Conservation (phyloP, 345 rosid genomes). For the Theobroma cacao region DNA sequence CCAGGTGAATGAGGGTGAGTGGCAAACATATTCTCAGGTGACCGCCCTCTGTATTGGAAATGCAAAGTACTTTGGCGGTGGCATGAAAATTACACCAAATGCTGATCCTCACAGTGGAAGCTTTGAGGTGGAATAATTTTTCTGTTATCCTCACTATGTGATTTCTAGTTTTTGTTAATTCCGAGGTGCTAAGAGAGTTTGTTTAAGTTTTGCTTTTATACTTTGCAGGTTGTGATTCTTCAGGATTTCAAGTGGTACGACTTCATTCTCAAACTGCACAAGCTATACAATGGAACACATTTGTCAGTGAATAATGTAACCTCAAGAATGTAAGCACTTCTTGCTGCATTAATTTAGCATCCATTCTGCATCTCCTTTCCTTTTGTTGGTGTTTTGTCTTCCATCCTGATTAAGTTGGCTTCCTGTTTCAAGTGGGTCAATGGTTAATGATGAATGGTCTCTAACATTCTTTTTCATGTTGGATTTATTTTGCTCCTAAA, state of each 20-base stretch:
- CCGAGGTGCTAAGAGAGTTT: background rate
- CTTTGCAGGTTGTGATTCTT: constrained; percentile 78
- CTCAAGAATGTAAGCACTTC: constrained; percentile 56
- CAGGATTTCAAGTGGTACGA: constrained; percentile 94
- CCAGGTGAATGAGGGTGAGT: constrained; percentile 78
- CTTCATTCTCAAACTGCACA: constrained; percentile 70
- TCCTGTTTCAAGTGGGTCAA: background rate
- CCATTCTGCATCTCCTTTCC: background rate
- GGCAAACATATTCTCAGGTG: constrained; percentile 73
- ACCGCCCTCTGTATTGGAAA: constrained; percentile 95
- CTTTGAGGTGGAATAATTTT: constrained; percentile 57
- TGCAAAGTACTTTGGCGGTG: constrained; percentile 94
- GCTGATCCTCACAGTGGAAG: constrained; percentile 77
- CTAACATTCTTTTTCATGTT: background rate
- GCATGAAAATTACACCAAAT: constrained; percentile 95
- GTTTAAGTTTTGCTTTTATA: constrained; percentile 16
- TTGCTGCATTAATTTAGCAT: constrained; percentile 7
- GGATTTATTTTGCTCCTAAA: background rate
- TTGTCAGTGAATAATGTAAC: constrained; percentile 64
- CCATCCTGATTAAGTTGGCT: background rate
- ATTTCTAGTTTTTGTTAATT: background rate
- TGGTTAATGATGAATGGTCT: background rate
- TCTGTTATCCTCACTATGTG: background rate
- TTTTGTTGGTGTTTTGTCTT: background rate
- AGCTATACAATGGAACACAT: constrained; percentile 86